Base-by-base conservation (phyloP, 2,329 filamentous ascomycete species). In the Westerdykella sp. region DNA sequence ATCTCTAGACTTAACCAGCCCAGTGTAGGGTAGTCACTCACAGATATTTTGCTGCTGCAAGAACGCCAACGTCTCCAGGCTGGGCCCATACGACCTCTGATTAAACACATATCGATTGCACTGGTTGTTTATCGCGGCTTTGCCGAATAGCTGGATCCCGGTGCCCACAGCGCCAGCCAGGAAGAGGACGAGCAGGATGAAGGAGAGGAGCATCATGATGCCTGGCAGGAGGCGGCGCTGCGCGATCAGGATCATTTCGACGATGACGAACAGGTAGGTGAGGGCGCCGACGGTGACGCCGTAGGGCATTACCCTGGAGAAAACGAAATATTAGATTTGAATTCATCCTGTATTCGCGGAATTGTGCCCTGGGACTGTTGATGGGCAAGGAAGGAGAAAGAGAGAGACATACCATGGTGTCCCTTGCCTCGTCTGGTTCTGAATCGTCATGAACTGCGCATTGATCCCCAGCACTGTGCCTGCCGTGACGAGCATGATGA, bases 21-120 rank as follows among this genome's bases (percentile, higher is more conserved):
- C n/a, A n/a, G n/a, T n/a, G n/a, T n/a, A n/a, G n/a, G n/a, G n/a
- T n/a, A n/a, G 39, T 21, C 35, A 70, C 73, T 62, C 59, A 76
- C 80, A 83, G 15, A 83, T 82, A 44, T 73, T 79, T 50, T 71
- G 72, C 68, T 83, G 80, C 59, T 80, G 75, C 65, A 83, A 58
- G 73, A 76, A 83, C 23, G 78, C 79, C 54, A 83, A 59, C 3
- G 80, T 81, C 50, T 78, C 67, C 32, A 75, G 59, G 46, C 63
- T 75, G 45, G 77, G 65, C 4, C 77, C 77, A 12, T 57, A 67
- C 22, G 63, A 64, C 35, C 64, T 60, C 45, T 72, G 66, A 34
- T 73, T 67, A 35, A 69, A 66, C 32, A 81, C 75, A 55, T 75
- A 82, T 36, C 69, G 73, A 56, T 78, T 72, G 61, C 80, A 83